Conservation (phyloP, 2,329 filamentous ascomycete genomes). For the Phaeophleospora eucalypticola region DNA sequence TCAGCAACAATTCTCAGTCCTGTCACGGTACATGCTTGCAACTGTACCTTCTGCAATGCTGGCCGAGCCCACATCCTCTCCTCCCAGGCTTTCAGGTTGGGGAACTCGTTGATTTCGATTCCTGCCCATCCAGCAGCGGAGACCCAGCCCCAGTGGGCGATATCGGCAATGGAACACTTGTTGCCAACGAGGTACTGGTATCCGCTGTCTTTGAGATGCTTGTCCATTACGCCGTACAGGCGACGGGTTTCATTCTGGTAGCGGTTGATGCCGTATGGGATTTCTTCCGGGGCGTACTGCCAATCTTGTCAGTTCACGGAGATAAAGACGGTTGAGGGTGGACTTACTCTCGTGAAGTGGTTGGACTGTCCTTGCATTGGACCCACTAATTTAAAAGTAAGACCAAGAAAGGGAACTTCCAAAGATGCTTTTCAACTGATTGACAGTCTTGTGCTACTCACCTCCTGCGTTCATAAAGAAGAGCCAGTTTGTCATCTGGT, state of each 20-base stretch:
- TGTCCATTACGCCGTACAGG: conserved; percentile 73
- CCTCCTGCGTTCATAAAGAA: conserved; percentile 70
- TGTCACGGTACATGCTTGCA: background rate
- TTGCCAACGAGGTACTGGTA: conserved; percentile 58
- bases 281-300: conserved; percentile 73
- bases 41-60: conserved; percentile 64
- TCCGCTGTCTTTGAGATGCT: conserved; percentile 55
- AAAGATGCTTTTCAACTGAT: too few species aligned
- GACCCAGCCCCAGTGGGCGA: conserved; percentile 78
- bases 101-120: conserved; percentile 70
- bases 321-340: too few species aligned
- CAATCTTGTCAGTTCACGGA: too few species aligned
- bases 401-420: too few species aligned
- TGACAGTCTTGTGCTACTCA: too few species aligned
- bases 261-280: conserved; percentile 73
- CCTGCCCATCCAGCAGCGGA: conserved; percentile 56
- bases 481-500: conserved; percentile 67
- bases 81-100: conserved; percentile 72
- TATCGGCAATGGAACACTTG: conserved; percentile 66
- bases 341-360: conserved; percentile 61
- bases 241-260: conserved; percentile 82
- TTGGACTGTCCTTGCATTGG: conserved; percentile 59
- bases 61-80: conserved; percentile 64
- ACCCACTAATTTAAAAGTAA: too few species aligned
- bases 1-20: too few species aligned